These are phyloP conservation scores for Colletotrichum lindemuthianum DNA, from an alignment of 2,329 filamentous ascomycete species.

Conservation along the genomic window DNA sequence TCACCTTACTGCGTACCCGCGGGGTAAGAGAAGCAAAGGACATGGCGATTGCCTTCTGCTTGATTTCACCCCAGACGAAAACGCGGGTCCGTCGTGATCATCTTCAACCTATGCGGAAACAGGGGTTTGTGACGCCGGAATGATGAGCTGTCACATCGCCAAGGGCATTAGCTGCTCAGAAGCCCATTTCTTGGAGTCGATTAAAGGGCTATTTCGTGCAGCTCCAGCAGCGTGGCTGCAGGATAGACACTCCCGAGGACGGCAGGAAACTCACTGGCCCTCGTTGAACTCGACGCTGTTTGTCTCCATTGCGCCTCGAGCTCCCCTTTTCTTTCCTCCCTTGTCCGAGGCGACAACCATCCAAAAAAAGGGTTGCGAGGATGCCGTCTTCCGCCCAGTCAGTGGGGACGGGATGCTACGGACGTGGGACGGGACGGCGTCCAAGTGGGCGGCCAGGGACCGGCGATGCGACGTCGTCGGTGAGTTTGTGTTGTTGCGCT, in stretches of 20 bases:
- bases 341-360: background rate
- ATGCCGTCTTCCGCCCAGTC: background rate
- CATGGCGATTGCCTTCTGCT: too few relatives aligned
- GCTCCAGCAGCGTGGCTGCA: constrained; percentile 20
- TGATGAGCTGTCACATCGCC: constrained; percentile 24
- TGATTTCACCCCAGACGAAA: too few relatives aligned
- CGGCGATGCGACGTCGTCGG: constrained; percentile 8
- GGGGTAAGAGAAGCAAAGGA: too few relatives aligned
- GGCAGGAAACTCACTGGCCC: background rate
- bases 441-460: background rate
- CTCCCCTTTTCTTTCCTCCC: background rate
- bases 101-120: constrained; percentile 6
- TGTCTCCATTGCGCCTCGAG: background rate
- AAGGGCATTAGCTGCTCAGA: constrained; percentile 9
- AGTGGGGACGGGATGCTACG: constrained; percentile 1
- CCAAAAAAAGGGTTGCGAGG: background rate
- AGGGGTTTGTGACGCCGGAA: constrained; percentile 12
- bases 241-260: constrained; percentile 5
- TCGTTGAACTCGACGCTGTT: background rate
- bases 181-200: constrained; percentile 8
- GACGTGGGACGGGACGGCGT: constrained; percentile 1
- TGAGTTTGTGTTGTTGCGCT: background rate
- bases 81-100: background rate
- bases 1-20: too few relatives aligned
- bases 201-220: constrained; percentile 24